phyloP scores from a whole-genome alignment of 495 filamentous ascomycete species.

The Usnea hakonensis region DNA sequence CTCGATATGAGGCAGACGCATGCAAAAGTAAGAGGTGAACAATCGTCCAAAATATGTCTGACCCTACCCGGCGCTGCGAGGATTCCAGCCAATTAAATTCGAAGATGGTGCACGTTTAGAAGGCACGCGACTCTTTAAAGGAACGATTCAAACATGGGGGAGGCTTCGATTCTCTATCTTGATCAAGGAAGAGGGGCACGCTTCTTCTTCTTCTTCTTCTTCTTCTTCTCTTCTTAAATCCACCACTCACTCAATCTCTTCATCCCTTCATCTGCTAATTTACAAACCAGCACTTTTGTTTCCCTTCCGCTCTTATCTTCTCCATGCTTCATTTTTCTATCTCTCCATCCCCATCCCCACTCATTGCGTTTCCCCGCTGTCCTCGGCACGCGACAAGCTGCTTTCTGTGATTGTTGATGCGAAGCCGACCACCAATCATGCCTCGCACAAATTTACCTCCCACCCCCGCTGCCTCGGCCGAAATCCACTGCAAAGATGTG shows the following conservation, averaged over 20 bases:
- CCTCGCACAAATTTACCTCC: conserved; percentile 64
- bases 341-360: background rate
- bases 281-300: background rate
- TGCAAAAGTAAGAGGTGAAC: background rate
- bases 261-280: background rate
- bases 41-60: background rate
- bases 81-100: background rate
- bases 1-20: too few relatives aligned
- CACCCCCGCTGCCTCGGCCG: conserved; percentile 77
- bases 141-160: background rate
- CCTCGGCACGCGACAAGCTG: conserved; percentile 1
- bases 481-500: conserved; percentile 71
- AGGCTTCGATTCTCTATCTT: background rate
- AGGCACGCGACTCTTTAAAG: background rate
- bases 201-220: background rate
- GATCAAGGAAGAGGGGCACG: background rate
- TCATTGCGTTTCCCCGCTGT: background rate
- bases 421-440: conserved; percentile 40
- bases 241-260: background rate
- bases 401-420: background rate
- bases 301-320: background rate
- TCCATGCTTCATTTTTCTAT: background rate
- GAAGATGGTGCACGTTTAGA: background rate
- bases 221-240: background rate
- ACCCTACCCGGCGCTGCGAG: background rate